Evolutionary conservation across 495 filamentous ascomycete genomes (phyloP).

Genomic region (Alectoria sarmentosa): DNA sequence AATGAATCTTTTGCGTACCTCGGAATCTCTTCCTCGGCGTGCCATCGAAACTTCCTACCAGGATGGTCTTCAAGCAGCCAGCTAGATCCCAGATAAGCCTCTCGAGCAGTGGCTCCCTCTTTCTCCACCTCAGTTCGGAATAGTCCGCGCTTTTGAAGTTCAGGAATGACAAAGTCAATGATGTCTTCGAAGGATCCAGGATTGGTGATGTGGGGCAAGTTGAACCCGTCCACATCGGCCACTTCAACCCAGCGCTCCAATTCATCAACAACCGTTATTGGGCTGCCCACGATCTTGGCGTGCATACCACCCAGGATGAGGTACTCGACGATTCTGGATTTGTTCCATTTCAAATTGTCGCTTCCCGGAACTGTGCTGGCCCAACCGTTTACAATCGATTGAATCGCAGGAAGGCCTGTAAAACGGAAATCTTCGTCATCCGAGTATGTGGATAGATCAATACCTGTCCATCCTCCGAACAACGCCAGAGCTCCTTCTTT

Average conservation of each 20-base stretch:
- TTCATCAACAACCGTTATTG: slow-evolving; percentile 43
- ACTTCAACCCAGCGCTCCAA: slow-evolving; percentile 43
- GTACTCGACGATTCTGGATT: slow-evolving; percentile 47
- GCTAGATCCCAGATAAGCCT: background rate
- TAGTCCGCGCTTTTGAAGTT: background rate
- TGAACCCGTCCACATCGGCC: slow-evolving; percentile 46
- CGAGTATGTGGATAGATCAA: background rate
- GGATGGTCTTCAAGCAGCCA: background rate
- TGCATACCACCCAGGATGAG: slow-evolving; percentile 46
- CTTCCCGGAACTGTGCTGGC: slow-evolving; percentile 27
- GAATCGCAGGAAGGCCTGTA: background rate
- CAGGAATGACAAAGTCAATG: slow-evolving; percentile 34
- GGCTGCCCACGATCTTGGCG: slow-evolving; percentile 31
- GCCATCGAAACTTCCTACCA: background rate
- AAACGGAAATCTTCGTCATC: background rate
- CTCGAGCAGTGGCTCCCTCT: background rate
- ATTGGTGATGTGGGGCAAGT: slow-evolving; percentile 46
- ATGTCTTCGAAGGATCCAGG: slow-evolving; percentile 52
- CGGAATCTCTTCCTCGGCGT: background rate
- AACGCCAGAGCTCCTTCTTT: background rate
- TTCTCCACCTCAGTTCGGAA: background rate
- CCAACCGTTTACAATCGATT: background rate
- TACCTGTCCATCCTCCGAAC: background rate
- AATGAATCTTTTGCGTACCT: background rate
- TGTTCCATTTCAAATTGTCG: slow-evolving; percentile 47